Evolutionary conservation across 2,329 filamentous ascomycete species (phyloP), one percentile per base, ranked within the genome.

Genomic region (Pezicula neosporulosa): DNA sequence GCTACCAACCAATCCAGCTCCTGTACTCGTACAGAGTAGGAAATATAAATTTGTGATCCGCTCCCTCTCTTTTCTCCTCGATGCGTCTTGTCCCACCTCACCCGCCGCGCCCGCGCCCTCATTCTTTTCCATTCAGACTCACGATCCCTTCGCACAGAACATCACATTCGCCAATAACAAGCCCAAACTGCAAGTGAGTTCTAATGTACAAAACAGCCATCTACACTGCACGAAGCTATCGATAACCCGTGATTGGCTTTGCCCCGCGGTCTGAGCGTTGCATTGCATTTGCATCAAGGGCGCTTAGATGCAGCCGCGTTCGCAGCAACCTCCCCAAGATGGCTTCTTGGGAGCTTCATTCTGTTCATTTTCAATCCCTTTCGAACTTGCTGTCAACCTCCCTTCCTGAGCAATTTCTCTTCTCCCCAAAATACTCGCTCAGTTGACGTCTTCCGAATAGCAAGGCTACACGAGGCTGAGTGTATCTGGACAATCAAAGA

Each of bases 401-500:
- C n/a, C 27, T 28, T 44, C n/a, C n/a, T 28, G 21, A 12, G 42
- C 5, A 15, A 16, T 44, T 5, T 16, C 15, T 30, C 27, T 1
- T 28, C 3, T 33, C 10, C 30, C 12, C 21, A 3, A n/a, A 30
- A 7, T 16, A 8, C 7, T 7, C 19, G 19, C 21, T 28, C 15
- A 12, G n/a, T 44, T 8, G 19, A 16, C 15, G n/a, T 28, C 21
- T n/a, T 33, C 13, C 33, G 19, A 27, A 21, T 44, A 9, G 42
- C 21, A 8, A 28, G 42, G 21, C 42, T 28, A 28, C 21, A 44
- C 39, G 51, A 53, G 51, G 45, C 44, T 52, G 16, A 35, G 36
- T 21, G n/a, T 24, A 33, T 44, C 18, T 24, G 7, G 5, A 24
- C 24, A 4, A 6, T 24, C 24, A 6, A 24, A 13, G 38, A 24